Base-by-base conservation (phyloP, 1,284 basidiomycete genomes). In the Leccinum pachyderme region DNA sequence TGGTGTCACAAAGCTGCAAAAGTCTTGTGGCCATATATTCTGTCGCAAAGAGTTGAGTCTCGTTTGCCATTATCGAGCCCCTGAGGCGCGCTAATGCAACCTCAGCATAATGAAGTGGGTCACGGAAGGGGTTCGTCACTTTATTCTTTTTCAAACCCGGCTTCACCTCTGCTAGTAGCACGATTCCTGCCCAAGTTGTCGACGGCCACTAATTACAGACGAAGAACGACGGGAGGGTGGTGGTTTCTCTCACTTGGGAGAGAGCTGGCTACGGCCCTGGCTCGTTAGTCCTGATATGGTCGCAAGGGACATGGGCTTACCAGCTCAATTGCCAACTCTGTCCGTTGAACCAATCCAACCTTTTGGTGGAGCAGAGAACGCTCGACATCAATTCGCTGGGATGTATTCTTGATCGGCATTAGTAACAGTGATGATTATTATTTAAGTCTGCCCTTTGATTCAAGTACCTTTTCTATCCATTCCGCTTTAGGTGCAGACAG, bases 1-100 rank as follows among this genome's bases (percentile, higher is more conserved):
- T 2, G 89, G 88, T 2, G 82, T 91, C 18, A 88, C 86, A 27
- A 77, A 75, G 57, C 71, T 91, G 67, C 73, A 48, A 67, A 80
- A 61, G 51, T 75, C 85, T 27, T 91, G 88, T 61, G 81, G 82
- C 6, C 88, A 91, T 65, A 61, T 86, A 18, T 91, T 90, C 64
- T 91, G 88, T 67, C 79, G 85, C 60, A 82, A 81, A 73, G 88
- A 90, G 89, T 89, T 70, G 61, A 61, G 68, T 65, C 15, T 52
- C 7, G 4, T 54, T 51, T 18, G 3, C 39, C 5, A 27, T 55
- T 43, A 18, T 43, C 46, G 48, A 35, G 13, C 41, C 39, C n/a
- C 53, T 57, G 51, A 49, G 54, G 32, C 48, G 24, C 53, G 35
- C 59, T 64, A 12, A 71, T 31, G 5, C 33, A 49, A 13, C 18